Conservation (phyloP, 192 early-diverging fungal genomes). For the Physocladia obscura region DNA sequence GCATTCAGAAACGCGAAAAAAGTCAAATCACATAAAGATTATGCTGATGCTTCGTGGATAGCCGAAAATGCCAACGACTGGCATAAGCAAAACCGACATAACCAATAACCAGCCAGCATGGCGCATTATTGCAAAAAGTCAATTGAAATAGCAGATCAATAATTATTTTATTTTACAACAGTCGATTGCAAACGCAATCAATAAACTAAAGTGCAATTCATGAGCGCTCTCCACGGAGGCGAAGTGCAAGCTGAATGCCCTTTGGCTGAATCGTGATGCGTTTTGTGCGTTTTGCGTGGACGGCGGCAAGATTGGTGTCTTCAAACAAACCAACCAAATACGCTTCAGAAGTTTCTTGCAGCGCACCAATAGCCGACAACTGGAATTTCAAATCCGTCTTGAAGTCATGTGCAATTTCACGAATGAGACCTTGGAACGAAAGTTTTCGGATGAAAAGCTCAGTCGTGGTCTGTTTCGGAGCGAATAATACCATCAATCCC, state of each 20-base stretch:
- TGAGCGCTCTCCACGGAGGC: conserved; percentile 70
- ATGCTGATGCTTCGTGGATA: too few relatives aligned
- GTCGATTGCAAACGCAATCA: too few relatives aligned
- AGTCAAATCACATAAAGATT: too few relatives aligned
- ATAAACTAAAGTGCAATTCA: conserved; percentile 13
- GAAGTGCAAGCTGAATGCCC: conserved; percentile 96
- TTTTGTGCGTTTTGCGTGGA: conserved; percentile 85
- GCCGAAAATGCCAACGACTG: too few relatives aligned
- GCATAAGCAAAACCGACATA: too few relatives aligned
- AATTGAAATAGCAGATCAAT: too few relatives aligned
- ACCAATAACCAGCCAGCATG: too few relatives aligned
- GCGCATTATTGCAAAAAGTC: too few relatives aligned
- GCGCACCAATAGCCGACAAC: conserved; percentile 96
- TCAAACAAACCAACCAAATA: conserved; percentile 56
- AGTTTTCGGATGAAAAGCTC: conserved; percentile 82
- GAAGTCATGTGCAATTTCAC: conserved; percentile 99
- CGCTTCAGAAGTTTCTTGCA: conserved; percentile 91
- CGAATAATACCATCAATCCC: too few relatives aligned
- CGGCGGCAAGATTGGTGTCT: conserved; percentile 97
- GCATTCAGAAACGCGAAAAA: too few relatives aligned
- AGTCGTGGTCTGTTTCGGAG: too few relatives aligned
- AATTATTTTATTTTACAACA: too few relatives aligned
- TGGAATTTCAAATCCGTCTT: conserved; percentile 99
- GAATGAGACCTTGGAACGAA: conserved; percentile 89
- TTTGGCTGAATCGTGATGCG: conserved; percentile 81